Percentiles rank a stretch among this genome's conserved stretches.
phyloP scores from a whole-genome alignment of 23 red algal genomes.

The Rhodosorus marinus region DNA sequence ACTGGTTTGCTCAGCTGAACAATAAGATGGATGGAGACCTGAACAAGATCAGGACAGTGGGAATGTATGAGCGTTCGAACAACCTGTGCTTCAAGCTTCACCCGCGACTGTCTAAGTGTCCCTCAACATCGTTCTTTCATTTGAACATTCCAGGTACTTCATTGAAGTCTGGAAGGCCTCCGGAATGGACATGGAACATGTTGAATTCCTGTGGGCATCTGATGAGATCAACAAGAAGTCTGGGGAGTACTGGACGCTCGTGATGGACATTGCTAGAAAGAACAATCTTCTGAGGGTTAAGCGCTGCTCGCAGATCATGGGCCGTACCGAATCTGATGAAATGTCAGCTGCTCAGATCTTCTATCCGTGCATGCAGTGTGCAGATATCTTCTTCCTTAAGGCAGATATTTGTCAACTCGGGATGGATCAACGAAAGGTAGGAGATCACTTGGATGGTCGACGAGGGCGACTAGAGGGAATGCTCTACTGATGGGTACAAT shows the following conservation, averaged over 20 bases:
- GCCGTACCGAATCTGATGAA: conserved; percentile 74
- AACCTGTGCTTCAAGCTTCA: too few species aligned
- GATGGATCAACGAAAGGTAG: conserved; percentile 96
- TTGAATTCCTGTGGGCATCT: conserved; percentile 92
- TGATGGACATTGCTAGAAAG: conserved; percentile 83
- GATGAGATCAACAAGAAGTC: conserved; percentile 79
- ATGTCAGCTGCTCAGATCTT: conserved; percentile 94
- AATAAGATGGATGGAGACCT: conserved; percentile 93
- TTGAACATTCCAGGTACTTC: too few species aligned
- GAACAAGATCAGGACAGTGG: conserved; percentile 90
- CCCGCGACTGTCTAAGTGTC: too few species aligned
- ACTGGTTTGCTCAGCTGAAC: conserved; percentile 98
- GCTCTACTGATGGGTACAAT: too few species aligned
- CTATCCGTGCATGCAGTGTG: conserved; percentile 99
- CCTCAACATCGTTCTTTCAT: too few species aligned
- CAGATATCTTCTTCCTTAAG: conserved; percentile 93
- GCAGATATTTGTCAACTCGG: conserved; percentile 98
- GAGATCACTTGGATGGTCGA: too few species aligned
- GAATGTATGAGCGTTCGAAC: too few species aligned
- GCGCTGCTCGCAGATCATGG: conserved; percentile 95
- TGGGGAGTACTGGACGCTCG: conserved; percentile 81
- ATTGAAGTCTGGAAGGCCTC: conserved; percentile 98
- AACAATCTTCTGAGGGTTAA: conserved; percentile 70
- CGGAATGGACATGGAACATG: conserved; percentile 92
- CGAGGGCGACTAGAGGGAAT: too few species aligned